Evolutionary conservation across 805 yeast genomes (phyloP), one percentile per base, ranked within the genome.

Genomic region (Yarrowia alimentaria): DNA sequence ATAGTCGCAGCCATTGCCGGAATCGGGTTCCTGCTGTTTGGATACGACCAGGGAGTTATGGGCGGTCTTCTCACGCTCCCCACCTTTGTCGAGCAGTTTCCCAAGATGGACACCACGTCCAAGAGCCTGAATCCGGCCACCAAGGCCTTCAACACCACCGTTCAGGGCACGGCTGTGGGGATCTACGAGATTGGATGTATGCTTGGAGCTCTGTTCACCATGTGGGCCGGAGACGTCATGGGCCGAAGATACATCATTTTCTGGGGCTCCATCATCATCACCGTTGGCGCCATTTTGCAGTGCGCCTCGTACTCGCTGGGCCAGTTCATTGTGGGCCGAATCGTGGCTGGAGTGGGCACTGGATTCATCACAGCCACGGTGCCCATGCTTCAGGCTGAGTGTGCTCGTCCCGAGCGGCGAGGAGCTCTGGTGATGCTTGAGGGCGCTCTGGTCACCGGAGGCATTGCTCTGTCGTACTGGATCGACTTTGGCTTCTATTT

Each of bases 361-460:
- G 37, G 37, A 1, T 32, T 32, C 17, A 32, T 32, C 31, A 82
- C 90, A 16, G 81, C 90, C 16, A 82, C 89, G 28, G 82, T 83
- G 55, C 94, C 94, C 11, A 83, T 83, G 54, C 85, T 86, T 80
- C 90, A 83, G 63, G 76, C 91, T 1, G 95, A 85, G 66, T 76
- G 81, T 68, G 76, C 88, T 34, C 77, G 75, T 53, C 76, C 87
- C 6, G 78, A 76, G 57, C 74, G 73, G 57, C 77, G 91, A 70
- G 91, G 91, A 58, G 68, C 75, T 54, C 67, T 83, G 57, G 87
- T 83, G 50, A 76, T 77, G 58, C 68, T 83, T 60, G 85, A 83
- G 66, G 90, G 90, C 48, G 76, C 85, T 20, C 75, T 81, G 25
- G 79, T 83, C 57, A 81, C 83, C 18, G 73, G 81, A 34, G 93